Base-by-base conservation (phyloP, 768 basidiomycete species). In the Boletus reticuloceps region DNA sequence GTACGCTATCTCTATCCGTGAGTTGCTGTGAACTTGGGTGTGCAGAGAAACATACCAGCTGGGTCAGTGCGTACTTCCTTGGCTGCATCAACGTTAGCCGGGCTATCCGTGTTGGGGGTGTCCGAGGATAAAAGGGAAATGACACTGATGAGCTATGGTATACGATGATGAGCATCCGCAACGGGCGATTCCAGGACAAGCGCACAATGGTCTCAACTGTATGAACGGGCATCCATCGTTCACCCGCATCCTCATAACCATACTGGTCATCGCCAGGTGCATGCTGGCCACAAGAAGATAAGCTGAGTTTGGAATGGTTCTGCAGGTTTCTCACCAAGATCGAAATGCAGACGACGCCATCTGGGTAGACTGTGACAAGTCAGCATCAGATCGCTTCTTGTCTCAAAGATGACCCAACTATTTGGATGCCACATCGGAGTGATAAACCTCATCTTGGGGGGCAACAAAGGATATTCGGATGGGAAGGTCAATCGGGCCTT, bases 371-470 rank as follows among this genome's bases (percentile, higher is more conserved):
- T 98, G 42, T 17, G 29, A 42, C 17, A 50, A 34, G 11, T 51
- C 40, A 59, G 19, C 31, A 32, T 47, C 22, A 12, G 22, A 51
- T 47, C 19, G 34, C 13, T 4, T 27, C 31, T 34, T 27, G 27
- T 20, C 40, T 41, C 39, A 50, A 22, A 51, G 41, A 36, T 31
- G 29, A 75, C 88, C 63, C 53, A 68, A 95, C 96, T 95, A 71
- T 98, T 99, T 2, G 97, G 97, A 74, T 99, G 97, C 85, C 95
- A 93, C 83, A 99, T 91, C 36, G 86, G 88, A 2, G 97, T 98
- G 62, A 90, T 82, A 67, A 99, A 99, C 20, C 83, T 85, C 91
- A 98, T 91, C 84, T 93, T 95, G 37, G 97, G 96, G 9, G 95
- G 95, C 46, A 86, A 77, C 50, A 96, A 73, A 27, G 96, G 96